Percentiles rank a stretch among this genome's conserved stretches.
Conservation (phyloP, 495 filamentous ascomycete species). For the Tuber melanosporum region DNA sequence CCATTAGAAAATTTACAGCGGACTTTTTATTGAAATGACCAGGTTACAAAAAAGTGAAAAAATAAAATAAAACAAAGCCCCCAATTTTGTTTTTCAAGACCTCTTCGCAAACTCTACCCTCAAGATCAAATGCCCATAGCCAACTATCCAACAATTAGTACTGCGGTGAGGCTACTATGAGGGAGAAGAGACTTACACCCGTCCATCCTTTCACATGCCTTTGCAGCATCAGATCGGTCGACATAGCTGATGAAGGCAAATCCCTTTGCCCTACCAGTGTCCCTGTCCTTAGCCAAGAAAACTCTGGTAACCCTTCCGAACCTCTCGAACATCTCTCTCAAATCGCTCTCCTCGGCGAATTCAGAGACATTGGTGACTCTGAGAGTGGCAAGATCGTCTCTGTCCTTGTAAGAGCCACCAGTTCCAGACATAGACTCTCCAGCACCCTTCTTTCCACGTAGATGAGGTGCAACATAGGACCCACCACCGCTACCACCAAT, state of each 20-base stretch:
- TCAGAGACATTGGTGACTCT: constrained; percentile 97
- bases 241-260: constrained; percentile 97
- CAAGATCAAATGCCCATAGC: constrained; percentile 83
- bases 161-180: background rate
- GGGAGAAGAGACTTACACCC: constrained; percentile 57
- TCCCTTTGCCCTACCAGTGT: constrained; percentile 89
- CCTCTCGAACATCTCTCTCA: constrained; percentile 94
- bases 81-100: constrained; percentile 40
- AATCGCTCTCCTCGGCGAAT: constrained; percentile 88
- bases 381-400: constrained; percentile 92
- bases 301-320: constrained; percentile 92
- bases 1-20: background rate
- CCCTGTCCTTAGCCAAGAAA: constrained; percentile 93
- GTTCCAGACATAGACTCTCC: constrained; percentile 88
- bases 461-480: constrained; percentile 85
- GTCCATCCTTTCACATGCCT: constrained; percentile 95
- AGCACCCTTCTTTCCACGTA: constrained; percentile 63
- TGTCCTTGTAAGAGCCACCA: constrained; percentile 73
- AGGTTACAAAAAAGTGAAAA: background rate
- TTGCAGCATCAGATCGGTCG: constrained; percentile 78
- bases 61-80: background rate
- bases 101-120: constrained; percentile 90
- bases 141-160: constrained; percentile 51
- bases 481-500: constrained; percentile 58
- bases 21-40: background rate